Base-by-base conservation (phyloP, 495 filamentous ascomycete species). In the Podospora conica region DNA sequence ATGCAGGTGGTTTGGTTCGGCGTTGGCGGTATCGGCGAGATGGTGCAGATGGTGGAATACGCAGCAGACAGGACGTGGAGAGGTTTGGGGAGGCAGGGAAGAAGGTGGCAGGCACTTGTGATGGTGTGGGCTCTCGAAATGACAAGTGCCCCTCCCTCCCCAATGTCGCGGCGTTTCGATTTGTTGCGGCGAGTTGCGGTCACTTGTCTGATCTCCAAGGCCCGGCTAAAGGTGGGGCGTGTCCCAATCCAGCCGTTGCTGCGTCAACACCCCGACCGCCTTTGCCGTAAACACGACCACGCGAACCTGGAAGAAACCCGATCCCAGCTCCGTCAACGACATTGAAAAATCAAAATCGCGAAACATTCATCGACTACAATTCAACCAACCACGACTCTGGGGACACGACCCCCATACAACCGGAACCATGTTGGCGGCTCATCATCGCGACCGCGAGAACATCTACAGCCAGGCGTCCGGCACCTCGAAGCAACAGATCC, bases 371-470 rank as follows among this genome's bases (percentile, higher is more conserved):
- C 29, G 15, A 63, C 9, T 22, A 22, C 21, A 60, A n/a, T 55
- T 22, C 65, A 33, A 18, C 24, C 55, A 53, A 21, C 60, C 12
- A 25, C 48, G 54, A 12, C 21, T 54, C 48, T 58, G 67, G 61
- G 64, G 71, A 62, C 40, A 48, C 66, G 1, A 57, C 64, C 53
- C 64, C 59, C 65, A 66, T 24, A 53, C 23, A 53, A 58, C 62
- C 56, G 68, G 70, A 63, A 75, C 73, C 25, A 93, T 96, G 90
- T 78, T 97, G 75, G 90, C 93, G 24, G 84, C 89, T 68, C 86
- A 75, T 68, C 86, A 75, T 58, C 75, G 70, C 70, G 90, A 96
- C 78, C 93, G 98, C 77, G 95, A 98, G 77, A 98, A 98, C 77
- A 85, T 82, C 25, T 88, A 91, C 69, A 78, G 74, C 57, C 90